A percentile compares a stretch with the other conserved stretches of the same genome.
These are phyloP conservation scores for Aspergillus avenaceus DNA, from an alignment of 495 filamentous ascomycete genomes.

Conservation along the genomic window DNA sequence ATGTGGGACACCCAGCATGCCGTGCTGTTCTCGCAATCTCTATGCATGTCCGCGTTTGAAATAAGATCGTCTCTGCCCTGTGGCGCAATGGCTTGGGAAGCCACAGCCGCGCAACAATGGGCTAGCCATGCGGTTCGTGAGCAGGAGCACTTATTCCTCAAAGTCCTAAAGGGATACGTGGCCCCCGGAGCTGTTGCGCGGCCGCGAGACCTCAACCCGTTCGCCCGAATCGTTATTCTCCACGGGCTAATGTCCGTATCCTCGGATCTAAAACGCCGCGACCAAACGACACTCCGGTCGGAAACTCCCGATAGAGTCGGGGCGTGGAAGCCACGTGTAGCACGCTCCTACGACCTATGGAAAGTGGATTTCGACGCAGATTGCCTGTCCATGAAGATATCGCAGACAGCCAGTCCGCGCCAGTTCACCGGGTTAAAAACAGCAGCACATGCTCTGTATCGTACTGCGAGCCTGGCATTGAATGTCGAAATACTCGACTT, in stretches of 20 bases:
- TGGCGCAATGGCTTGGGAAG: slow-evolving; percentile 46
- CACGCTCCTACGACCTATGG: slow-evolving; percentile 48
- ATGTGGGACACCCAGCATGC: slow-evolving; percentile 59
- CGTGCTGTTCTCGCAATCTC: slow-evolving; percentile 52
- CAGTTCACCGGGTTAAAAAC: slow-evolving; percentile 39
- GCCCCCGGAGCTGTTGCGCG: slow-evolving; percentile 27
- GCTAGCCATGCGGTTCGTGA: slow-evolving; percentile 24
- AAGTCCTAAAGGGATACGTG: slow-evolving; percentile 49
- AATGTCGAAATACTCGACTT: slow-evolving; percentile 51
- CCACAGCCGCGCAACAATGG: slow-evolving; percentile 45
- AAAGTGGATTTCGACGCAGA: slow-evolving; percentile 50
- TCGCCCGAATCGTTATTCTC: slow-evolving; percentile 45
- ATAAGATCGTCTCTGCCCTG: slow-evolving; percentile 47
- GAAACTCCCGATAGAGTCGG: slow-evolving; percentile 35
- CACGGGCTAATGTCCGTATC: slow-evolving; percentile 55
- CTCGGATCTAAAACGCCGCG: slow-evolving; percentile 51
- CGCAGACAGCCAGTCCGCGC: slow-evolving; percentile 21
- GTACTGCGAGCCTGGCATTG: slow-evolving; percentile 46
- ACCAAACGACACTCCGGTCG: slow-evolving; percentile 45
- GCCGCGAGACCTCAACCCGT: slow-evolving; percentile 39
- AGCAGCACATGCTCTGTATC: slow-evolving; percentile 45
- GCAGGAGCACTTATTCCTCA: slow-evolving; percentile 33
- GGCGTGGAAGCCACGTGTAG: slow-evolving; percentile 47
- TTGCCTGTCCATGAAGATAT: slow-evolving; percentile 32
- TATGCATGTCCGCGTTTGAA: slow-evolving; percentile 57